Conservation (phyloP, 805 yeast species). For the Komagataella kurtzmanii region DNA sequence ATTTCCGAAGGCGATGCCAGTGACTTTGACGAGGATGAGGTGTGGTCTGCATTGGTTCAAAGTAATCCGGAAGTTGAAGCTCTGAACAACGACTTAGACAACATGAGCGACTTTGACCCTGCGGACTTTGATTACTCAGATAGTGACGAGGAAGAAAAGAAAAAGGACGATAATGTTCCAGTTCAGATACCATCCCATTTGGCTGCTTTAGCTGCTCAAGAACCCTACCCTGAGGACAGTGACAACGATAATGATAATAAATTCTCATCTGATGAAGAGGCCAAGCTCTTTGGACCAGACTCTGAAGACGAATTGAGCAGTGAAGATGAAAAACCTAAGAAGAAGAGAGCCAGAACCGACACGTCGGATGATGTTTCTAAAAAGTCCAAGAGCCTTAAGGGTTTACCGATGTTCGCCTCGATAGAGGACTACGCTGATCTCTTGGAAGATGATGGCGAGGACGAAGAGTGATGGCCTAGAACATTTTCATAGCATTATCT, state of each 20-base stretch:
- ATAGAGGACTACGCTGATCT: constrained; percentile 78
- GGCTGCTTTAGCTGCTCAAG: constrained; percentile 23
- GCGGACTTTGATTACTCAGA: constrained; percentile 19
- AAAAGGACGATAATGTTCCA: constrained; percentile 18
- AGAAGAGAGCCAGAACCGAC: constrained; percentile 13
- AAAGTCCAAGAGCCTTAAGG: constrained; percentile 43
- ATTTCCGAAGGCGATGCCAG: constrained; percentile 13
- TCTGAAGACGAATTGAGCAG: constrained; percentile 12
- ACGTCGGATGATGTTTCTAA: constrained; percentile 19
- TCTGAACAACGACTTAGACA: constrained; percentile 23
- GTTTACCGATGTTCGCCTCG: constrained; percentile 76
- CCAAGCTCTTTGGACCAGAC: constrained; percentile 6
- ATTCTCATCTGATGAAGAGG: constrained; percentile 6
- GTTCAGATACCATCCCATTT: constrained; percentile 19
- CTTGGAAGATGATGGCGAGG: constrained; percentile 52
- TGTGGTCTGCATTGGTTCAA: constrained; percentile 48
- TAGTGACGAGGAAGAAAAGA: constrained; percentile 15
- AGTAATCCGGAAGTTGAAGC: constrained; percentile 46
- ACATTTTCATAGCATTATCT: not conserved
- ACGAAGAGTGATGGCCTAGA: not conserved
- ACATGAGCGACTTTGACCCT: constrained; percentile 23
- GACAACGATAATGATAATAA: constrained; percentile 8
- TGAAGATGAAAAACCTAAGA: constrained; percentile 10
- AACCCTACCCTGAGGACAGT: constrained; percentile 19
- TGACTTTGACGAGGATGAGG: constrained; percentile 39